Base-by-base conservation (phyloP, 192 early-diverging fungal genomes). In the Ambispora gerdemannii region DNA sequence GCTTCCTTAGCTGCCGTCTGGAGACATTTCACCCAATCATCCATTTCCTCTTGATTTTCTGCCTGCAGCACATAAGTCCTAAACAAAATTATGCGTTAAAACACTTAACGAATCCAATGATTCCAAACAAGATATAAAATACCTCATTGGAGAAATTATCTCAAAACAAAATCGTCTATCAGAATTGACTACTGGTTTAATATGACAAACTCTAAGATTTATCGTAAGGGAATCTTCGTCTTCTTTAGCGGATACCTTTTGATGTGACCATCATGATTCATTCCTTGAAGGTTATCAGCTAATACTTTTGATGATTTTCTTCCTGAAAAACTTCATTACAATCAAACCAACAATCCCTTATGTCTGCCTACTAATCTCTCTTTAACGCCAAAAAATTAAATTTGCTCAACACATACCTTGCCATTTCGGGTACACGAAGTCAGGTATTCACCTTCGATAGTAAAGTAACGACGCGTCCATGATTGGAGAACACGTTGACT, bases 101-200 rank as follows among this genome's bases (percentile, higher is more conserved):
- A 58, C 24, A 58, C 10, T 58, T 30, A 22, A 13, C 4, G 55
- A 28, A 58, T 58, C 10, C 11, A 30, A 52, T 20, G 43, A 3
- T 28, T 20, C 30, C 4, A 33, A 25, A 76, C 61, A 36, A 53
- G 38, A 47, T 22, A 25, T 4, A 7, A 0, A 64, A 55, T 82
- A 87, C 87, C 77, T 84, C 73, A 84, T 88, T 6, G 92, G 91
- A 0, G 91, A 89, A 55, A 94, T 89, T n/a, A 94, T 78, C 52
- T 91, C 90, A 81, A 94, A 94, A 34, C 86, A 84, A 63, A 88
- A 89, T 28, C 91, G 83, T 20, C 91, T 83, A 72, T 94, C 92
- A 17, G 82, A 81, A 30, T 77, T 72, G 35, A 81, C 77, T 4
- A 83, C 80, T 0, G 71, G 79, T 61, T 89, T 90, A 61, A 92